Conservation (phyloP, 2,329 filamentous ascomycete genomes). For the Penicillium sp. region DNA sequence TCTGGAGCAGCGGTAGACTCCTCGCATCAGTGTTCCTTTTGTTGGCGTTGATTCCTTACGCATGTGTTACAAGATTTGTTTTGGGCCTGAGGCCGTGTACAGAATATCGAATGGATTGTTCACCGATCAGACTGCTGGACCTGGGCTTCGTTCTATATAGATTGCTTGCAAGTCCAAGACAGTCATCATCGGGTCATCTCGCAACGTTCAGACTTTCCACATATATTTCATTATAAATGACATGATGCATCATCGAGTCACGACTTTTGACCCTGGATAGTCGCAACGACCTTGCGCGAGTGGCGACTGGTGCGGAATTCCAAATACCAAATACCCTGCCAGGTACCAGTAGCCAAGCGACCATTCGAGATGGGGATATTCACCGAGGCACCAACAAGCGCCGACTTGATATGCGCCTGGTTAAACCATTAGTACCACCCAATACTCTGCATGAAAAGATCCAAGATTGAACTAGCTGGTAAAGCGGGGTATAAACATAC, state of each 20-base stretch:
- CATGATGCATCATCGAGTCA: too few relatives aligned
- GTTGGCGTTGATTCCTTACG: constrained; percentile 32
- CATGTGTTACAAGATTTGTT: constrained; percentile 22
- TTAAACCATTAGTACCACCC: background rate
- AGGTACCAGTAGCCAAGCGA: constrained; percentile 60
- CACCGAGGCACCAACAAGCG: constrained; percentile 79
- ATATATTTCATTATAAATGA: too few relatives aligned
- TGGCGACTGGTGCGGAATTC: constrained; percentile 78
- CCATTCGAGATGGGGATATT: constrained; percentile 88
- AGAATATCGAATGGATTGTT: constrained; percentile 35
- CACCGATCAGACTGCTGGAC: too few relatives aligned
- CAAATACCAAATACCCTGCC: constrained; percentile 79
- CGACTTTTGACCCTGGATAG: constrained; percentile 78
- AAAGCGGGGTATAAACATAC: constrained; percentile 45
- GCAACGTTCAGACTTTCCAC: too few relatives aligned
- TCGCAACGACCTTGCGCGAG: constrained; percentile 76
- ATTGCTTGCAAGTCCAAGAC: too few relatives aligned
- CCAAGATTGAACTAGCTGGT: too few relatives aligned
- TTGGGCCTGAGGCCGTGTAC: constrained; percentile 32
- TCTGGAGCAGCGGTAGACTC: constrained; percentile 54
- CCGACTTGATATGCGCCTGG: constrained; percentile 86
- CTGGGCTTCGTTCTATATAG: too few relatives aligned
- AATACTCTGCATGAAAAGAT: too few relatives aligned
- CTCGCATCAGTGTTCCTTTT: constrained; percentile 28
- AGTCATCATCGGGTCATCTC: too few relatives aligned